phyloP scores from a whole-genome alignment of 164 flowering plant genomes.

The Santalum album region DNA sequence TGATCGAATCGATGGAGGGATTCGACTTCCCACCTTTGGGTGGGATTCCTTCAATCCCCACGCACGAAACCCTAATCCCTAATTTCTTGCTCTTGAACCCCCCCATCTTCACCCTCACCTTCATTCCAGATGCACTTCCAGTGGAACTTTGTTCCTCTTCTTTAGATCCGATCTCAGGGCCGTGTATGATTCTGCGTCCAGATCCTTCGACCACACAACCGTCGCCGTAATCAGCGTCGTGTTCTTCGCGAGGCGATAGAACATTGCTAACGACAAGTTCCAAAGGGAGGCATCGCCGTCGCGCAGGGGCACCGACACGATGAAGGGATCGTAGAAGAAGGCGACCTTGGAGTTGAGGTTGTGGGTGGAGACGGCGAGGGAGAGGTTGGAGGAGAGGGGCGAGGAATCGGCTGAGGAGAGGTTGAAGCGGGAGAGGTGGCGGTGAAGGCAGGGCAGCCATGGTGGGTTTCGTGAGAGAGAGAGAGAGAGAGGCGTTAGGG shows the following conservation, averaged over 20 bases:
- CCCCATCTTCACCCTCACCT: constrained; percentile 25
- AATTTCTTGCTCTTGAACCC: constrained; percentile 25
- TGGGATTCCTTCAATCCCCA: constrained; percentile 17
- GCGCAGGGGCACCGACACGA: constrained; percentile 14
- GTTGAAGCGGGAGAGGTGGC: constrained; percentile 33
- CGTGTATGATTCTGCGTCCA: constrained; percentile 25
- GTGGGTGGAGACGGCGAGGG: constrained; percentile 37
- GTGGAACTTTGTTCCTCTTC: constrained; percentile 15
- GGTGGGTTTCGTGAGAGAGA: too few species aligned
- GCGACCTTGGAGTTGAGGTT: constrained; percentile 48
- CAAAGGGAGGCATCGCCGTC: constrained; percentile 23
- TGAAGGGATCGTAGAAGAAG: constrained; percentile 34
- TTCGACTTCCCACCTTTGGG: constrained; percentile 18
- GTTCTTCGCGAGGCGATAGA: constrained; percentile 21
- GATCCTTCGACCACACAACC: constrained; percentile 13
- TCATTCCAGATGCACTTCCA: constrained; percentile 34
- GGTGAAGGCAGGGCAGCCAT: constrained; percentile 45
- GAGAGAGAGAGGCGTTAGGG: too few species aligned
- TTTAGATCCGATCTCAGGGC: constrained; percentile 28
- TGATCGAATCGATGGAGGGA: constrained; percentile 20
- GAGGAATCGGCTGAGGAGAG: constrained; percentile 23
- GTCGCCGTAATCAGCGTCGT: constrained; percentile 16
- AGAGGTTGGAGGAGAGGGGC: constrained; percentile 34
- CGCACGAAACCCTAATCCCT: constrained; percentile 30
- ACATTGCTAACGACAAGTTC: constrained; percentile 29